Conservation (phyloP, 805 yeast genomes). For the Metschnikowia dekortorum region DNA sequence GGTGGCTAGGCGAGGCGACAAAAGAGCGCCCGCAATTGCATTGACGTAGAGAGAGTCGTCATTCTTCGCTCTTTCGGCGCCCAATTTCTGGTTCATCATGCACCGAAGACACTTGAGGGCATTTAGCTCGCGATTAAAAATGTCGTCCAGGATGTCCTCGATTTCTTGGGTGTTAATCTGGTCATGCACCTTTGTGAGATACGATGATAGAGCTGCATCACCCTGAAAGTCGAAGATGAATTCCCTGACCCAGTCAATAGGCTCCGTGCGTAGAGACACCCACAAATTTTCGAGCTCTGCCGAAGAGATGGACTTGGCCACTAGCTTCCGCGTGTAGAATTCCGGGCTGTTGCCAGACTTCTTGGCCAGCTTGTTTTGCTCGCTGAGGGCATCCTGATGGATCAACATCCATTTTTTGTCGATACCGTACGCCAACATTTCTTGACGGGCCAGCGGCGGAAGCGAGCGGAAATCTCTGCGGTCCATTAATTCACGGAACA, state of each 20-base stretch:
- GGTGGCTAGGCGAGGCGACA: slow-evolving; percentile 72
- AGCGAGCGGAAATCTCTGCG: slow-evolving; percentile 70
- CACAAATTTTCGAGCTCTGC: slow-evolving; percentile 77
- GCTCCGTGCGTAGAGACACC: slow-evolving; percentile 91
- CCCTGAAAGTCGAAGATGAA: slow-evolving; percentile 78
- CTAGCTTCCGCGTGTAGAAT: slow-evolving; percentile 67
- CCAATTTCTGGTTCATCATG: slow-evolving; percentile 58
- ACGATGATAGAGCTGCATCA: slow-evolving; percentile 66
- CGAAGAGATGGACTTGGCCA: slow-evolving; percentile 63
- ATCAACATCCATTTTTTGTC: slow-evolving; percentile 91
- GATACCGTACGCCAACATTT: slow-evolving; percentile 67
- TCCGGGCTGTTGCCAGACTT: slow-evolving; percentile 53
- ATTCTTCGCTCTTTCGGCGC: slow-evolving; percentile 53
- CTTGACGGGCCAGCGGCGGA: slow-evolving; percentile 69
- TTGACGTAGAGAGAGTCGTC: slow-evolving; percentile 44
- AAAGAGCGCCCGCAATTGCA: slow-evolving; percentile 65
- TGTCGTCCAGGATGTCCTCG: slow-evolving; percentile 42
- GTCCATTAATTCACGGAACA: slow-evolving; percentile 78
- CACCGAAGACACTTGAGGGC: slow-evolving; percentile 77
- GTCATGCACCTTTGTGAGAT: slow-evolving; percentile 48
- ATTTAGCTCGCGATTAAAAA: slow-evolving; percentile 67
- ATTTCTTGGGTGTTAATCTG: slow-evolving; percentile 25
- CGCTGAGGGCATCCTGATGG: slow-evolving; percentile 79
- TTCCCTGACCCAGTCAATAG: slow-evolving; percentile 69
- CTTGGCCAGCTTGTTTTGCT: slow-evolving; percentile 50